Percentiles rank a stretch among this genome's conserved stretches.
These are phyloP conservation scores for Neofusicoccum sp. DNA, from an alignment of 2,329 filamentous ascomycete genomes.

Conservation along the genomic window DNA sequence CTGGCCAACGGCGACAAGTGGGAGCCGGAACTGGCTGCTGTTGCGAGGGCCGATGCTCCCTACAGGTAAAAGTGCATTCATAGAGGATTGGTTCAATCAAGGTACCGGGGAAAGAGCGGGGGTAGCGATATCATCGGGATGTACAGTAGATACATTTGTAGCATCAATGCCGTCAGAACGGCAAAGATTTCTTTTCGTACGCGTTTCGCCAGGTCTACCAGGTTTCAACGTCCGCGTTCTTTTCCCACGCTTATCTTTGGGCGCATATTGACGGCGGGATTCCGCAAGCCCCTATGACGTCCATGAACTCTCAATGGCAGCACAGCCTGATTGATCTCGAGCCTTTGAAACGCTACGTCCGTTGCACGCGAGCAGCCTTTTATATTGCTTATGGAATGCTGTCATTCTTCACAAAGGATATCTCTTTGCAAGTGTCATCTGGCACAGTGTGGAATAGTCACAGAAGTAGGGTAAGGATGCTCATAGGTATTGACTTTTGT, in stretches of 20 bases:
- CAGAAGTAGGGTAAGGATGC: neutral
- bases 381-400: no score
- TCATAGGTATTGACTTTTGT: neutral
- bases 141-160: constrained; percentile 18
- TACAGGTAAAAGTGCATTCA: constrained; percentile 51
- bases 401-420: no score
- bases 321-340: no score
- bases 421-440: no score
- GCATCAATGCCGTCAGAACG: constrained; percentile 13
- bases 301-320: no score
- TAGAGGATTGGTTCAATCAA: neutral
- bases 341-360: no score
- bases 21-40: constrained; percentile 95
- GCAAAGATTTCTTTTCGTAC: constrained; percentile 7
- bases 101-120: neutral
- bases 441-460: no score
- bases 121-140: constrained; percentile 11
- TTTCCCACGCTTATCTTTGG: no score
- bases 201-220: neutral
- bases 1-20: constrained; percentile 74
- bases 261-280: no score
- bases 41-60: constrained; percentile 88
- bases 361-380: no score
- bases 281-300: no score
- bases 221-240: neutral